A percentile compares a stretch with the other conserved stretches of the same genome.
Conservation (phyloP, 192 early-diverging fungal genomes). For the Bifiguratus adelaidae region DNA sequence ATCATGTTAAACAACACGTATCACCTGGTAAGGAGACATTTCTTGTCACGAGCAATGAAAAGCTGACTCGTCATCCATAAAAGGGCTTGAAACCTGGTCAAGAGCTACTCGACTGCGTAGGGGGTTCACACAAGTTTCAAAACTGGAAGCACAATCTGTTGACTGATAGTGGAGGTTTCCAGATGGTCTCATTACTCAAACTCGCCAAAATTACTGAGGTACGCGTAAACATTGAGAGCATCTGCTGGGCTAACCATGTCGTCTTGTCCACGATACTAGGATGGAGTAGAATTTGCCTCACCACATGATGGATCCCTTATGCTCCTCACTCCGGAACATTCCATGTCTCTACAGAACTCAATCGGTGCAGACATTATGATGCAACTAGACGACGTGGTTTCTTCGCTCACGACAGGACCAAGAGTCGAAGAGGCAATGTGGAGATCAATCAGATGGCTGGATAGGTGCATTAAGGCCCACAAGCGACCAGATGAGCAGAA, state of each 20-base stretch:
- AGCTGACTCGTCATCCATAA: not conserved
- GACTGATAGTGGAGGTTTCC: constrained; percentile 81
- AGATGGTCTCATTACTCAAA: constrained; percentile 84
- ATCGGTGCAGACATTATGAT: constrained; percentile 88
- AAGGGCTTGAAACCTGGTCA: constrained; percentile 43
- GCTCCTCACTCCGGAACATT: constrained; percentile 80
- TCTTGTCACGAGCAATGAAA: not conserved
- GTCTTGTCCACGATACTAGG: not conserved
- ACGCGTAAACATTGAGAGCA: not conserved
- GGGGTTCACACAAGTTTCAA: constrained; percentile 74
- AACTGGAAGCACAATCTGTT: constrained; percentile 69
- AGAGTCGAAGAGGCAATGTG: constrained; percentile 87
- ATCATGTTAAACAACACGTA: constrained; percentile 86
- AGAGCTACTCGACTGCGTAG: constrained; percentile 58
- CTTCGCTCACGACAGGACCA: constrained; percentile 66
- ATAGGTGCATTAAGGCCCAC: constrained; percentile 72
- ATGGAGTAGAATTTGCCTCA: constrained; percentile 77
- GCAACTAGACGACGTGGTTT: constrained; percentile 87
- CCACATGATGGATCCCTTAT: constrained; percentile 74
- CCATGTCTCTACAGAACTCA: constrained; percentile 76
- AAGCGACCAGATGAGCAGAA: constrained; percentile 61
- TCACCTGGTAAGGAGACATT: constrained; percentile 46
- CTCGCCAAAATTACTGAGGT: constrained; percentile 70
- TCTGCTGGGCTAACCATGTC: not conserved
- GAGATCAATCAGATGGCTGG: constrained; percentile 81